Evolutionary conservation across 305 asterid genomes (phyloP).

Genomic region (Euphrasia arctica): DNA sequence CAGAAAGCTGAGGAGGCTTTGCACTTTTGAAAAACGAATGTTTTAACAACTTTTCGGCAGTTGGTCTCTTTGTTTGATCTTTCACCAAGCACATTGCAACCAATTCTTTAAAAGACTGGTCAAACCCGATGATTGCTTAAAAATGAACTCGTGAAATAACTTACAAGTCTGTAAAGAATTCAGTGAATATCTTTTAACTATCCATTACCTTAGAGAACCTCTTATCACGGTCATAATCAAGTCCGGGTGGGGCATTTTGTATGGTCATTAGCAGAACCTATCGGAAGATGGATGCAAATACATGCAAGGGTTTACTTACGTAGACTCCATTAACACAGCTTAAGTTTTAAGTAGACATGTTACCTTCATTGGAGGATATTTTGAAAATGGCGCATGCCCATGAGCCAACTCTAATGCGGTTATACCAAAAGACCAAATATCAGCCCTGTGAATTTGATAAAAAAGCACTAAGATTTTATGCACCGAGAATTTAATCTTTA

Average conservation of each 20-base stretch:
- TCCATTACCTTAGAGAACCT: slow-evolving; percentile 85
- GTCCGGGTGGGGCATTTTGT: slow-evolving; percentile 99
- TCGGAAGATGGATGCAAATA: slow-evolving; percentile 21
- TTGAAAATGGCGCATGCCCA: slow-evolving; percentile 99
- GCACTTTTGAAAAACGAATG: slow-evolving; percentile 79
- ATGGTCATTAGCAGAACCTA: slow-evolving; percentile 98
- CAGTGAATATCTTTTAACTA: background rate
- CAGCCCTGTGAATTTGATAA: slow-evolving; percentile 63
- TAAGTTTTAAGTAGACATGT: slow-evolving; percentile 19
- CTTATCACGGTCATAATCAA: slow-evolving; percentile 98
- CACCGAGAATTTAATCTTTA: slow-evolving; percentile 1
- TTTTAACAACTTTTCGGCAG: slow-evolving; percentile 75
- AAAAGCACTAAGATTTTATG: slow-evolving; percentile 17
- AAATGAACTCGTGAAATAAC: slow-evolving; percentile 21
- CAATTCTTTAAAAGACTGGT: slow-evolving; percentile 96
- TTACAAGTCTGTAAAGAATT: no score
- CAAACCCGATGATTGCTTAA: slow-evolving; percentile 31
- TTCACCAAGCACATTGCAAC: slow-evolving; percentile 97
- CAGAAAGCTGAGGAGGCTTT: slow-evolving; percentile 73
- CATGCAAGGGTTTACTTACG: slow-evolving; percentile 19
- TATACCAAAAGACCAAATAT: slow-evolving; percentile 98
- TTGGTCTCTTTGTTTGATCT: slow-evolving; percentile 78
- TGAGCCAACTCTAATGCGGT: slow-evolving; percentile 99
- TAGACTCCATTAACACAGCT: slow-evolving; percentile 21
- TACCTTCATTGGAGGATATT: slow-evolving; percentile 99